These are phyloP conservation scores for Ustilago tritici DNA, from an alignment of 1,284 basidiomycete genomes.

Conservation along the genomic window DNA sequence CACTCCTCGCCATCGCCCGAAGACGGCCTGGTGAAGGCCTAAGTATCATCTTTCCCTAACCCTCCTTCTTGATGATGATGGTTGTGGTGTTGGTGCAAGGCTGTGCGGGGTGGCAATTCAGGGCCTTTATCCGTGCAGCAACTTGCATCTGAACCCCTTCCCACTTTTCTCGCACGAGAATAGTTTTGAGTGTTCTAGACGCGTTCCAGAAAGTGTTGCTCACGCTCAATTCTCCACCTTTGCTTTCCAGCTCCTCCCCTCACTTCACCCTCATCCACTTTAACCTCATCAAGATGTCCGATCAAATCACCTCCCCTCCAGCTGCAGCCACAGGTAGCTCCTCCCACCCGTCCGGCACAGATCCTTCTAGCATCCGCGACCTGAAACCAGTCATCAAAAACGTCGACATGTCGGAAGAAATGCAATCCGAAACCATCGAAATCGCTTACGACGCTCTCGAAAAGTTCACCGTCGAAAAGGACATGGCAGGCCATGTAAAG, in stretches of 20 bases:
- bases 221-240: constrained; percentile 3
- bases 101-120: constrained; percentile 6
- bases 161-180: constrained; percentile 10
- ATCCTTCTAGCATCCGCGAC: constrained; percentile 15
- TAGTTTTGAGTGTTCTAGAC: neutral
- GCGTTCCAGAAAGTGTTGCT: constrained; percentile 25
- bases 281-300: constrained; percentile 16
- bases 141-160: neutral
- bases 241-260: neutral
- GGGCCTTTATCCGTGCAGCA: neutral
- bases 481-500: constrained; percentile 97
- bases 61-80: neutral
- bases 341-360: neutral
- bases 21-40: constrained; percentile 27
- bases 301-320: constrained; percentile 21
- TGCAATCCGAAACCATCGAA: constrained; percentile 93
- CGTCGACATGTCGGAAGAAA: constrained; percentile 95
- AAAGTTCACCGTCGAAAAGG: constrained; percentile 91
- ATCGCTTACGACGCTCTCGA: constrained; percentile 85
- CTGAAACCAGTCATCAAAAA: constrained; percentile 86
- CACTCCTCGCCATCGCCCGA: constrained; percentile 12
- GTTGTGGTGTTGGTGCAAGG: constrained; percentile 3
- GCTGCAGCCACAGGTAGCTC: neutral
- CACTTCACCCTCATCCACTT: neutral
- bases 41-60: constrained; percentile 11